Base-by-base conservation (phyloP, 805 yeast species). In the Metschnikowia amazonensis region DNA sequence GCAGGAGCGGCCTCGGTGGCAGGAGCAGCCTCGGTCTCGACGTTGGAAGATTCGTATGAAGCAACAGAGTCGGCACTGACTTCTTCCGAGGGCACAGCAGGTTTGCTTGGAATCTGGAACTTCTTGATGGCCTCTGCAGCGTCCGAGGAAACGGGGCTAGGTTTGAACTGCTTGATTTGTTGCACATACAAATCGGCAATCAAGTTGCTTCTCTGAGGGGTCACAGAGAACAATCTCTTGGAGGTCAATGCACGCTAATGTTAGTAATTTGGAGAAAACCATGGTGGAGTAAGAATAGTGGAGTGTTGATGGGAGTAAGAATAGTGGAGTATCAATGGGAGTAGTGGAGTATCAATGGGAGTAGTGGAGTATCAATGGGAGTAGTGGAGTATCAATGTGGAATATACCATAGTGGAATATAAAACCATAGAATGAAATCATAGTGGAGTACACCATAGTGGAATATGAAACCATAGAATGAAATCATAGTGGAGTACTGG, bases 91-190 rank as follows among this genome's bases (percentile, higher is more conserved):
- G 97, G 97, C 38, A 74, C 67, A 55, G 79, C 66, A 59, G 98
- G 95, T 57, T 89, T 79, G 52, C 77, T 67, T 60, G 98, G 98
- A 52, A 81, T 72, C 50, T 75, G 69, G 94, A 96, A 94, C 59
- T 86, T 80, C 71, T 84, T 82, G 57, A 89, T 92, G 55, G 84
- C 77, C 53, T 82, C 89, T 51, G 92, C 84, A 57, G 86, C 95
- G 55, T 79, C 74, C 48, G 86, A 80, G 48, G 85, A 70, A 45
- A 84, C 64, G 50, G 89, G 81, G 48, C 84, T 79, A 64, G 96
- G 90, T 77, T 89, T 89, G 82, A 87, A 90, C 51, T 81, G 80
- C 75, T 84, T 87, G 70, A 94, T 75, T 70, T 90, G 96, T 67
- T 79, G 81, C 63, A 92, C 72, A 76, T 90, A 90, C 58, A 90